These are phyloP conservation scores for Dissophora ornata DNA, from an alignment of 192 early-diverging fungal species.

Conservation along the genomic window DNA sequence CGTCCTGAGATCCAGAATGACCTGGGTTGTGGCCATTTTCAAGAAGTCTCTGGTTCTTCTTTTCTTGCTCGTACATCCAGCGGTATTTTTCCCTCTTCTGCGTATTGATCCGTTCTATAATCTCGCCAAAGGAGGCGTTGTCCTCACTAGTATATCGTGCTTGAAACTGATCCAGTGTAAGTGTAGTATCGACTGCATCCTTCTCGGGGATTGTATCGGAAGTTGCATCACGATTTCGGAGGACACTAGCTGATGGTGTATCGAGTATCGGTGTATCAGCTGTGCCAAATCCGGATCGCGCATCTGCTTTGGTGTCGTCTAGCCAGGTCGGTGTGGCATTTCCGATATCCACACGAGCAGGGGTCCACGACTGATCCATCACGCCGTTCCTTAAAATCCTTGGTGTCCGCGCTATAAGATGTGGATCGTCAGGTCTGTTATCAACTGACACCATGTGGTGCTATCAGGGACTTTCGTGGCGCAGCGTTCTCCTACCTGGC, in stretches of 20 bases:
- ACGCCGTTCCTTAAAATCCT: constrained; percentile 9
- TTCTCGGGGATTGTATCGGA: constrained; percentile 4
- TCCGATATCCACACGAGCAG: constrained; percentile 31
- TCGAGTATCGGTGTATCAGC: constrained; percentile 30
- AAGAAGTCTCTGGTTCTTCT: constrained; percentile 42
- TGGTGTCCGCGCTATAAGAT: constrained; percentile 43
- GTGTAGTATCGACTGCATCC: constrained; percentile 55
- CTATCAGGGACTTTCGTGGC: not conserved
- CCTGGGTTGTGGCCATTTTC: constrained; percentile 4
- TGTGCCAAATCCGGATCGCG: not conserved
- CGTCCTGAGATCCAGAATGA: not conserved
- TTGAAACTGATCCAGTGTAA: constrained; percentile 81
- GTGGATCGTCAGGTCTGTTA: no score
- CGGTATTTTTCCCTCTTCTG: constrained; percentile 67
- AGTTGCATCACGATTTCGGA: not conserved
- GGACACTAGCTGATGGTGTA: constrained; percentile 24
- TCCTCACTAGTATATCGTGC: constrained; percentile 81
- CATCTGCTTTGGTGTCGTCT: constrained; percentile 3
- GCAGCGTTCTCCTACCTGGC: constrained; percentile 22
- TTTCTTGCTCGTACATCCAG: constrained; percentile 77
- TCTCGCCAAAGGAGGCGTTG: constrained; percentile 79
- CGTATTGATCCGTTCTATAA: constrained; percentile 71
- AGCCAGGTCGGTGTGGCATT: constrained; percentile 26
- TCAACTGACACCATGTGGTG: no score
- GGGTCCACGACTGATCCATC: constrained; percentile 44